phyloP scores from a whole-genome alignment of 345 rosid species.

The Diplotaxis tenuifolia region DNA sequence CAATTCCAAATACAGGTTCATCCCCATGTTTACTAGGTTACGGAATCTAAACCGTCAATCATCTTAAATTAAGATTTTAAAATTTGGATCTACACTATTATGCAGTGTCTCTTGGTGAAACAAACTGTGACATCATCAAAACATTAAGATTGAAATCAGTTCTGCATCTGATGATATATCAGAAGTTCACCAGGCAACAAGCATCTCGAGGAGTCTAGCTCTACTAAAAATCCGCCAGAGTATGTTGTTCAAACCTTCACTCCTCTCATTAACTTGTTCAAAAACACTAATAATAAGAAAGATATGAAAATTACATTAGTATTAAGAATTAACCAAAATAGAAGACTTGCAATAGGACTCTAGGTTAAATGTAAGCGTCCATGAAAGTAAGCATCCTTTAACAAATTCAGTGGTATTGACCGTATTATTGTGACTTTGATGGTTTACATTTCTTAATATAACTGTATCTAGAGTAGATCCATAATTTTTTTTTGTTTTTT shows the following conservation, averaged over 20 bases:
- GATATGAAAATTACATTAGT: not conserved
- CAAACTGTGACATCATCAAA: conserved; percentile 18
- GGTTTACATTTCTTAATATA: conserved; percentile 5
- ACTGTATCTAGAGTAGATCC: not conserved
- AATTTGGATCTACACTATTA: not conserved
- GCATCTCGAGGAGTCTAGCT: conserved; percentile 30
- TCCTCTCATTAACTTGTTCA: conserved; percentile 7
- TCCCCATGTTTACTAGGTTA: not conserved
- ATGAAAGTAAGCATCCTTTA: not conserved
- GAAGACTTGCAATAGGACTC: not conserved
- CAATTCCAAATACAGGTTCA: conserved; percentile 36
- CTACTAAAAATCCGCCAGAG: conserved; percentile 38
- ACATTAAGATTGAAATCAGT: conserved; percentile 26
- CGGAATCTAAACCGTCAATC: not conserved
- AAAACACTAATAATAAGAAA: not conserved
- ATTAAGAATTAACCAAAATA: not conserved
- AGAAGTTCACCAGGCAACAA: conserved; percentile 40
- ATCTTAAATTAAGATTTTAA: conserved; percentile 10
- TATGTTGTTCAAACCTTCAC: conserved; percentile 42
- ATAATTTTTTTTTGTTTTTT: too few species aligned
- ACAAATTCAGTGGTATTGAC: not conserved
- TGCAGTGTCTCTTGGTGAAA: conserved; percentile 40
- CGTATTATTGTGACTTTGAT: not conserved
- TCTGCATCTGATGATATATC: conserved; percentile 43
- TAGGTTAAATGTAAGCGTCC: not conserved